A percentile compares a stretch with the other conserved stretches of the same genome.
Conservation (phyloP, 495 filamentous ascomycete genomes). For the Penicillium pulvis region DNA sequence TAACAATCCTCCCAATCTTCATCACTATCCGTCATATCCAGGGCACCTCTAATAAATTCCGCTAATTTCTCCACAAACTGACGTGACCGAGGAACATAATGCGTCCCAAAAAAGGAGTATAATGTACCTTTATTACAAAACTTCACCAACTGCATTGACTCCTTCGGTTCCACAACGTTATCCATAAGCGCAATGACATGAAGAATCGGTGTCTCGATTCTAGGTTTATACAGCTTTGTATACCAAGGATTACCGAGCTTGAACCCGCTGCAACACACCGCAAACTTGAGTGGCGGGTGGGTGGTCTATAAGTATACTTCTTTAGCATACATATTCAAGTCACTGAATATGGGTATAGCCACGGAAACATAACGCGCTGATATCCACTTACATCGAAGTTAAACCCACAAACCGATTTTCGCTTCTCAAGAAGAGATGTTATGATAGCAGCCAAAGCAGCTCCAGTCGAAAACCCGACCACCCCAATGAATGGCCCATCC, state of each 20-base stretch:
- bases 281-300: neutral
- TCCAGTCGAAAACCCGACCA: neutral
- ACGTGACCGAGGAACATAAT: neutral
- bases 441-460: neutral
- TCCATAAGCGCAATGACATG: neutral
- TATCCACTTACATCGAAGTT: neutral
- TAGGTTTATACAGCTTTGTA: neutral
- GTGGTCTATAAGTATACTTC: neutral
- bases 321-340: no score
- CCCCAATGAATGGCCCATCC: neutral
- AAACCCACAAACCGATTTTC: neutral
- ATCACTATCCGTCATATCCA: neutral
- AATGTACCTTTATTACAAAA: neutral
- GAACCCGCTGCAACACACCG: neutral
- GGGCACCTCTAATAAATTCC: neutral
- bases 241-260: neutral
- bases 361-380: neutral
- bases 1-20: neutral
- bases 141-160: neutral
- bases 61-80: neutral
- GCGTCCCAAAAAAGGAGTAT: neutral
- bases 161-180: neutral
- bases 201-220: constrained; percentile 1
- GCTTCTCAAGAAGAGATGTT: neutral
- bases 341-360: no score